These are phyloP conservation scores for Rhinocladiella mackenziei DNA, from an alignment of 2,329 filamentous ascomycete genomes.

Conservation along the genomic window DNA sequence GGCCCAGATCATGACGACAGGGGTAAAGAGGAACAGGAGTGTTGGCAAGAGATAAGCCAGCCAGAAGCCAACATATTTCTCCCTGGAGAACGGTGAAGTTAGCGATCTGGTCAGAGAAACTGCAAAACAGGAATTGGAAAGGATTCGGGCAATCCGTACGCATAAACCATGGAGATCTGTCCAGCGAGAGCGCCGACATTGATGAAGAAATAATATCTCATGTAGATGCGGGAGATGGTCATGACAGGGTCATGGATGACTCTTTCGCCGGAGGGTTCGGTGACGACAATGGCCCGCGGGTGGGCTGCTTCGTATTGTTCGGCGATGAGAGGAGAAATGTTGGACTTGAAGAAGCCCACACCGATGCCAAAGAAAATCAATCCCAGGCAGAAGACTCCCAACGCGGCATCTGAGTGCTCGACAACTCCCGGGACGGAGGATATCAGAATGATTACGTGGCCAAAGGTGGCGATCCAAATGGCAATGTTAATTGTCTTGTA, in stretches of 20 bases:
- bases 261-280: constrained; percentile 56
- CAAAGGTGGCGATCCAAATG: constrained; percentile 59
- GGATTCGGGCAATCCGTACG: constrained; percentile 31
- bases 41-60: constrained; percentile 66
- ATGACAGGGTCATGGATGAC: constrained; percentile 68
- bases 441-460: constrained; percentile 62
- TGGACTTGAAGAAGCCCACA: constrained; percentile 74
- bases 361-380: constrained; percentile 40
- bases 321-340: constrained; percentile 67
- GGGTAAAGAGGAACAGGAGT: constrained; percentile 59
- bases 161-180: constrained; percentile 66
- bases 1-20: constrained; percentile 57
- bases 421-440: constrained; percentile 61
- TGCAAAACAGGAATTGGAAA: not conserved
- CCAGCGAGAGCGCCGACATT: constrained; percentile 62
- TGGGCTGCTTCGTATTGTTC: constrained; percentile 63
- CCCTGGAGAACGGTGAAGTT: no score
- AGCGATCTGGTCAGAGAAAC: no score
- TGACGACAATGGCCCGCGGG: constrained; percentile 50
- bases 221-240: constrained; percentile 64
- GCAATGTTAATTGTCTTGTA: constrained; percentile 68
- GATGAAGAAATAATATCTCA: constrained; percentile 68
- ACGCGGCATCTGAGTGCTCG: constrained; percentile 28
- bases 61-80: constrained; percentile 75
- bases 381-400: constrained; percentile 30